Evolutionary conservation across 306 rosid species (phyloP).

Genomic region (Potentilla sterilis): DNA sequence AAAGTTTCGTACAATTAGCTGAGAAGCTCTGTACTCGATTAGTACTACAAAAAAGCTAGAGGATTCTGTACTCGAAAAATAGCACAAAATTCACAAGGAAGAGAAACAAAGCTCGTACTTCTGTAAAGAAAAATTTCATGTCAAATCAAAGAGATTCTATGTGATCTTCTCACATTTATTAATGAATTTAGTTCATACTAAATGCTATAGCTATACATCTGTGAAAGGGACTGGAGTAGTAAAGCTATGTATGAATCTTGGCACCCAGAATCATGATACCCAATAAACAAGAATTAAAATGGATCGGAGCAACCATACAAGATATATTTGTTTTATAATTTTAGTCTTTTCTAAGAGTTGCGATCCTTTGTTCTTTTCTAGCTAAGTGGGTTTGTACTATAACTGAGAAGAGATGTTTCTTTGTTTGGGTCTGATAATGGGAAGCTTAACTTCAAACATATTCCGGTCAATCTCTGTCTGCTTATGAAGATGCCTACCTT

Average conservation of each 20-base stretch:
- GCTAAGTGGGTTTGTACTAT: neutral
- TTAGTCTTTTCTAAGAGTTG: neutral
- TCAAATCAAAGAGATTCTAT: conserved; percentile 4
- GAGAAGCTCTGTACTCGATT: neutral
- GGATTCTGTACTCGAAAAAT: neutral
- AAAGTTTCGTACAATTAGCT: neutral
- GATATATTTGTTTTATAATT: neutral
- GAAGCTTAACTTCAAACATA: conserved; percentile 22
- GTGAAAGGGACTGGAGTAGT: conserved; percentile 2
- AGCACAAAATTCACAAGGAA: neutral
- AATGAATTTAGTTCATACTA: neutral
- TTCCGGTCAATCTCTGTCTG: conserved; percentile 25
- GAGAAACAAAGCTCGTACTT: neutral
- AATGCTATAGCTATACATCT: neutral
- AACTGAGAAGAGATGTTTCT: conserved; percentile 4
- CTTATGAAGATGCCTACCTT: conserved; percentile 30
- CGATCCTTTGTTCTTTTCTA: neutral
- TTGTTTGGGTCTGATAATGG: conserved; percentile 41
- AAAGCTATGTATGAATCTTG: neutral
- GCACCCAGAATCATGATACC: neutral
- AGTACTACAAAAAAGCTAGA: neutral
- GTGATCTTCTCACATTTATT: neutral
- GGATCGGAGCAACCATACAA: neutral
- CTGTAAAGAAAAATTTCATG: neutral
- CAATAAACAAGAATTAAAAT: neutral